Base-by-base conservation (phyloP, 352 stramenopile species). In the Saprolegnia parasitica region DNA sequence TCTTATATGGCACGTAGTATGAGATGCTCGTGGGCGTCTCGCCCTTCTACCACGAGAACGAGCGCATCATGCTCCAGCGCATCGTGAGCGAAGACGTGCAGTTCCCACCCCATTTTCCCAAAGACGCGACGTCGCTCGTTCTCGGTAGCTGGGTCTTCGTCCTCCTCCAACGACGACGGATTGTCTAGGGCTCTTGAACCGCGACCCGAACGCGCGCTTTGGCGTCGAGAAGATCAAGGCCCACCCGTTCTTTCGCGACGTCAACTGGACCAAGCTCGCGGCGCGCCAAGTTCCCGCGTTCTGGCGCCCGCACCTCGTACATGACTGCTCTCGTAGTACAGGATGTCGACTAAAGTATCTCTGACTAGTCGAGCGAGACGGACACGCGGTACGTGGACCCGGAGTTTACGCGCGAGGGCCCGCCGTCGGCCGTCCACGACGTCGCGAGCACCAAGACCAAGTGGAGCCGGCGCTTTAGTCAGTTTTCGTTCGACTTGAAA, bases 401-500 rank as follows among this genome's bases (percentile, higher is more conserved):
- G 0, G 86, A 93, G 68, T 96, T 96, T 64, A 94, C 90, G 49
- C 83, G 93, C 68, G 87, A 94, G 64, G 87, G 84, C 1, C 87
- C 87, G 4, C 86, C 86, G 45, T 94, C 87, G 10, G 87, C 87
- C 39, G 82, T 81, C 4, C 87, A 91, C 72, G 86, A 94, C 70
- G 42, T 66, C 6, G 81, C 86, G 29, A 92, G 81, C 56, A 72
- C 79, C 21, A 75, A 78, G 21, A 67, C 76, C 18, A 82, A 80
- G 60, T 77, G 79, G 40, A 93, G 85, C 79, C 90, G 90, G 64
- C 84, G 87, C 35, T 96, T 96, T 56, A 96, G 87, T 71, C 87
- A 96, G 74, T 96, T 96, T 71, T 93, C 84, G 64, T 96, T 96
- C 76, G 93, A 94, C 76, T 93, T 91, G 73, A 90, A 86, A 11